phyloP scores from a whole-genome alignment of 129 eudicot genomes.

The Flaveria linearis region DNA sequence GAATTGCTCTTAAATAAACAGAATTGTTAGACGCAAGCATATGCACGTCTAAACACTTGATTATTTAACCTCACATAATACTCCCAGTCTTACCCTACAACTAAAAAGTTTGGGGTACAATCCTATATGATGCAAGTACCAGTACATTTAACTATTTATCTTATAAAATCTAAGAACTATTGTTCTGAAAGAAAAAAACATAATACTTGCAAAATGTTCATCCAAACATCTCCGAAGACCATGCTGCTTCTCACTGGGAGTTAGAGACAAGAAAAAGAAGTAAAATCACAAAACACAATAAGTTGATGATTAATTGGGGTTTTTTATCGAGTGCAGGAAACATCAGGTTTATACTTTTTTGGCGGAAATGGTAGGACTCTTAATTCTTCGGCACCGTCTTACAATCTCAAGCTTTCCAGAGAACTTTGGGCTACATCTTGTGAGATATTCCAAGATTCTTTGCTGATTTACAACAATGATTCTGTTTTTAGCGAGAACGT shows the following conservation, averaged over 20 bases:
- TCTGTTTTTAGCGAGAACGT: constrained; percentile 9
- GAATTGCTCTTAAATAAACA: background rate
- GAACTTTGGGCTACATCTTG: constrained; percentile 70
- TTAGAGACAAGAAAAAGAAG: background rate
- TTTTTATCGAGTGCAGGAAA: constrained; percentile 59
- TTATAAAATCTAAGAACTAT: too few species aligned
- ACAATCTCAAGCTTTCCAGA: constrained; percentile 51
- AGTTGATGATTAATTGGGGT: background rate
- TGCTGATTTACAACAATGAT: constrained; percentile 19
- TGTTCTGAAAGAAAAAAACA: too few species aligned
- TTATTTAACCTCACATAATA: too few species aligned
- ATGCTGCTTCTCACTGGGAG: background rate
- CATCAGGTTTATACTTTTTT: constrained; percentile 71
- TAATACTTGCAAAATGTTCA: background rate
- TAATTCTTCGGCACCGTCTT: constrained; percentile 66
- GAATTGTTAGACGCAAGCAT: background rate
- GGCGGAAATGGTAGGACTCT: constrained; percentile 80
- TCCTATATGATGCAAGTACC: too few species aligned
- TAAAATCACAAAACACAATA: background rate
- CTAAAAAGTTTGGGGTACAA: too few species aligned
- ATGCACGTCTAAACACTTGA: background rate
- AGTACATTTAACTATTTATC: too few species aligned
- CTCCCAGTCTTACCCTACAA: too few species aligned
- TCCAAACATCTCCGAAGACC: background rate
- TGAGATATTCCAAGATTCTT: constrained; percentile 50